Conservation (phyloP, 2,329 filamentous ascomycete genomes). For the Penicillium sp. region DNA sequence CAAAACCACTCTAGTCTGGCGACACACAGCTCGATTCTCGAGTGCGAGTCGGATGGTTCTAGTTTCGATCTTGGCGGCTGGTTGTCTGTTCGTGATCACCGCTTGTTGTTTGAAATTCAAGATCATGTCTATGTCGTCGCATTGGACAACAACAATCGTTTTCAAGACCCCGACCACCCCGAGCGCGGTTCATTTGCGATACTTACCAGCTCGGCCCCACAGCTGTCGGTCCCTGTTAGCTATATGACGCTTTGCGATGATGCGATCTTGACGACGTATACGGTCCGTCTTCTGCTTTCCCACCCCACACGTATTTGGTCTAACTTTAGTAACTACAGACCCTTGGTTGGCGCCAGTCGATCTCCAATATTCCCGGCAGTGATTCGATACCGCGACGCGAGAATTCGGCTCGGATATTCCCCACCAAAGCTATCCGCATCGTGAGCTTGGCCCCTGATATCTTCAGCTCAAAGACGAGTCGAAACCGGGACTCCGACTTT, state of each 20-base stretch:
- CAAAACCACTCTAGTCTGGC: conserved; percentile 33
- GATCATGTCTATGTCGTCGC: conserved; percentile 52
- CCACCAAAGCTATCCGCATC: conserved; percentile 50
- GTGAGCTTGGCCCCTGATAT: conserved; percentile 45
- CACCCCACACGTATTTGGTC: not conserved
- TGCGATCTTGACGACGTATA: conserved; percentile 55
- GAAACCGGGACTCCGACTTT: not conserved
- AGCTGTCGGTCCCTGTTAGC: conserved; percentile 52
- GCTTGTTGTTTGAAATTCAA: conserved; percentile 53
- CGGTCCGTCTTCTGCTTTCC: conserved; percentile 33
- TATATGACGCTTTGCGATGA: conserved; percentile 57
- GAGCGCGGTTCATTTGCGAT: conserved; percentile 41
- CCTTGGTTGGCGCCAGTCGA: conserved; percentile 38
- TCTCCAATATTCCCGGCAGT: conserved; percentile 28
- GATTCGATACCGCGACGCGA: conserved; percentile 27
- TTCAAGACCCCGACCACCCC: conserved; percentile 31
- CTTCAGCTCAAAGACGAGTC: conserved; percentile 7
- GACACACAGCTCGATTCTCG: conserved; percentile 44
- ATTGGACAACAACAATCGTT: conserved; percentile 43
- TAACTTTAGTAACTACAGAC: conserved; percentile 34
- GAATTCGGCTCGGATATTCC: conserved; percentile 42
- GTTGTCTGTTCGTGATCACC: conserved; percentile 52
- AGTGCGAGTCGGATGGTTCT: conserved; percentile 50
- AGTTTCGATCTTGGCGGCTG: conserved; percentile 56
- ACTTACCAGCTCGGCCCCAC: conserved; percentile 45